Conservation (phyloP, 192 early-diverging fungal species). For the Thamnidium elegans region DNA sequence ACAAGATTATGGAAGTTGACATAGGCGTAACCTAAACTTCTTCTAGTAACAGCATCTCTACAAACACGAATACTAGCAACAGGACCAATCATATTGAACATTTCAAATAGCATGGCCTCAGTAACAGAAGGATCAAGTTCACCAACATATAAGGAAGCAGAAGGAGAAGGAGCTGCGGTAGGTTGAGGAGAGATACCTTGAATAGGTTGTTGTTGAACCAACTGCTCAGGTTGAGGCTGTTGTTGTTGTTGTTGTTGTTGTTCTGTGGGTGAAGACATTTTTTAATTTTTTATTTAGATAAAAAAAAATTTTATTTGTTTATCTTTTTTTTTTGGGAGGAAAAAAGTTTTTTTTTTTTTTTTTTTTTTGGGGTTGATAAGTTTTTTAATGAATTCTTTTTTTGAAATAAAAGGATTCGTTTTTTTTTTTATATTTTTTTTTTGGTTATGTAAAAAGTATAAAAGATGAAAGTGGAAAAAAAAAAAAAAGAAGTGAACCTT, state of each 20-base stretch:
- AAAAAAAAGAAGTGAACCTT: background rate
- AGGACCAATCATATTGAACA: slow-evolving; percentile 93
- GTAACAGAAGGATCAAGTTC: slow-evolving; percentile 96
- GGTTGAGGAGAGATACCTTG: slow-evolving; percentile 33
- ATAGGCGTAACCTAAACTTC: slow-evolving; percentile 96
- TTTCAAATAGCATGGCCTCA: slow-evolving; percentile 95
- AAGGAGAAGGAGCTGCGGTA: slow-evolving; percentile 45
- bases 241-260: no score
- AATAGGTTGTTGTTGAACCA: slow-evolving; percentile 1
- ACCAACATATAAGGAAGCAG: slow-evolving; percentile 91
- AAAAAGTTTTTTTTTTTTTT: no score
- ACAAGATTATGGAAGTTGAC: slow-evolving; percentile 94
- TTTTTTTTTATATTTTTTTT: slow-evolving; percentile 3
- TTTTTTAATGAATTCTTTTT: no score
- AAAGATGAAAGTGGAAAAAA: background rate
- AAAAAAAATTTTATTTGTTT: no score
- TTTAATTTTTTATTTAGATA: no score
- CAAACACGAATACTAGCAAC: slow-evolving; percentile 98
- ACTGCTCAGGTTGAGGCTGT: background rate
- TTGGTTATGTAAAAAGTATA: background rate
- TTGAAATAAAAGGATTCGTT: no score
- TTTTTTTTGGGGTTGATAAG: no score
- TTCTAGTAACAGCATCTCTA: slow-evolving; percentile 94
- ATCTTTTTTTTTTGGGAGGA: no score
- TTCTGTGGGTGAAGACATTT: no score